Evolutionary conservation across 1,284 basidiomycete species (phyloP), one percentile per base, ranked within the genome.

Genomic region (Fomitopsis palustris): DNA sequence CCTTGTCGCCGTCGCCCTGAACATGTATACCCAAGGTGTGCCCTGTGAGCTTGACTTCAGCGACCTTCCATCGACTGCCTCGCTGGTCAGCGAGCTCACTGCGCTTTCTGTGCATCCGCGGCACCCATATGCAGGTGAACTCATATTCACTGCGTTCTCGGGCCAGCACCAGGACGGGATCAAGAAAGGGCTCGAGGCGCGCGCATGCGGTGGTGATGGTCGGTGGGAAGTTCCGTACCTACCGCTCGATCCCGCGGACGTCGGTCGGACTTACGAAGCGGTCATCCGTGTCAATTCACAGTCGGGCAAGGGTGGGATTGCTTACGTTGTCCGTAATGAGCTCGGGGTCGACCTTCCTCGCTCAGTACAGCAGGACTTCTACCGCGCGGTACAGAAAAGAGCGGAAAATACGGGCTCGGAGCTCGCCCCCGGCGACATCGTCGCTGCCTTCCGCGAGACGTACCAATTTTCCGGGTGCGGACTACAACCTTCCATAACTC

Each of bases 161-260:
- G 97, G 97, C 33, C 95, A 93, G 52, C 97, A 99, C 74, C 97
- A 97, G 77, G 97, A 99, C 72, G 97, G 97, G n/a, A 94, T 99
- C 82, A 99, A 99, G 80, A 99, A 99, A 79, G 97, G 97, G 42
- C 97, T 99, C 77, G 93, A 95, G 31, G 31, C 31, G 31, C 31
- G 72, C 88, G 85, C 1, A 94, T 96, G 74, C 78, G 76, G 54
- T 74, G 77, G 56, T 76, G 82, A 43, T 85, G 90, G 65, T 77
- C 79, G 19, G 74, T 99, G 96, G 96, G 84, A 92, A 69, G 91
- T 99, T 69, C 97, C 97, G 0, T 99, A 99, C 78, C 81, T 99
- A 19, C 95, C 97, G 37, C 88, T 99, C 75, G 97, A 99, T 78
- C 97, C 97, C 1, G 90, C 88, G 47, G 97, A 99, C 72, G 82